These are phyloP conservation scores for Fusarium sp. DNA, from an alignment of 2,329 filamentous ascomycete genomes.

Conservation along the genomic window DNA sequence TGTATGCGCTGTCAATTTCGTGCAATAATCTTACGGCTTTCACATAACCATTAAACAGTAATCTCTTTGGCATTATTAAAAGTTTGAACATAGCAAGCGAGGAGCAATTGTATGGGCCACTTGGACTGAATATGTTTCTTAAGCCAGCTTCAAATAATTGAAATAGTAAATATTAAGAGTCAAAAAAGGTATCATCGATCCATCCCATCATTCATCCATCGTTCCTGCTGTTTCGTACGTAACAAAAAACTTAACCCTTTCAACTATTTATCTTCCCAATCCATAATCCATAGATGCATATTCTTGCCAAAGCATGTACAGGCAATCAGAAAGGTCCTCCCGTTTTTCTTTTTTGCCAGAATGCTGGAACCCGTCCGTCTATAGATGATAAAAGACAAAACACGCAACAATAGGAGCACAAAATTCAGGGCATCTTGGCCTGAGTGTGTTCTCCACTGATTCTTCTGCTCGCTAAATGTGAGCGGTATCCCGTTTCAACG, in stretches of 20 bases:
- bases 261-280: not conserved
- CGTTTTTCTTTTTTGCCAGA: constrained; percentile 11
- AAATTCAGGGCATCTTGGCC: not conserved
- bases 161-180: constrained; percentile 13
- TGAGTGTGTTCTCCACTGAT: not conserved
- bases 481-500: constrained; percentile 29
- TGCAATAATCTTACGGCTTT: not conserved
- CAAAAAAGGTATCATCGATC: constrained; percentile 33
- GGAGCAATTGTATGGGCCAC: not conserved
- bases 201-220: constrained; percentile 31
- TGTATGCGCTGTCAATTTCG: not conserved
- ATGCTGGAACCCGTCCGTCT: constrained; percentile 33
- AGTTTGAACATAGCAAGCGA: constrained; percentile 21
- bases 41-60: not conserved
- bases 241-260: not conserved
- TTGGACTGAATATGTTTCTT: not conserved
- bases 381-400: constrained; percentile 15
- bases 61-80: constrained; percentile 1
- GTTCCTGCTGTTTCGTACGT: constrained; percentile 25
- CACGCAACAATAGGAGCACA: not conserved
- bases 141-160: not conserved
- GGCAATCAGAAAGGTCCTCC: not conserved
- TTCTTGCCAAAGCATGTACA: constrained; percentile 4
- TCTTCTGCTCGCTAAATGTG: constrained; percentile 1
- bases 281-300: constrained; percentile 7